Conservation (phyloP, 2,329 filamentous ascomycete genomes). For the Aspergillus latus region DNA sequence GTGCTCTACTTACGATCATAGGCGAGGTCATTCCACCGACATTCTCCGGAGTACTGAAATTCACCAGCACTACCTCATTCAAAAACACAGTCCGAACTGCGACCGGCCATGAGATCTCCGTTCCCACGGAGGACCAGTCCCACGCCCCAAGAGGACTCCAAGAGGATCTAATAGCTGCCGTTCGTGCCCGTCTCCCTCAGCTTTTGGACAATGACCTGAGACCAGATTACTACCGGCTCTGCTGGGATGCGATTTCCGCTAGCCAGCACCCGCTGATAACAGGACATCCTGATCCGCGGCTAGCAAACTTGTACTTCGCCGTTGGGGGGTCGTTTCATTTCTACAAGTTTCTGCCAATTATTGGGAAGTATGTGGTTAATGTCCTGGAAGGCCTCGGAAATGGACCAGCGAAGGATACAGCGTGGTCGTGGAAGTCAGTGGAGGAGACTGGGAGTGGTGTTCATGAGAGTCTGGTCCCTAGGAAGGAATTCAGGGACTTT, state of each 20-base stretch:
- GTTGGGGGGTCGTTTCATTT: constrained; percentile 48
- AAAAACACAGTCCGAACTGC: constrained; percentile 52
- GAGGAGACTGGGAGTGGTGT: constrained; percentile 23
- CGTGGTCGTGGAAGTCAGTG: constrained; percentile 25
- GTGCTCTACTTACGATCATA: constrained; percentile 9
- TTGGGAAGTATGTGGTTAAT: constrained; percentile 56
- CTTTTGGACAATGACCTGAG: constrained; percentile 32
- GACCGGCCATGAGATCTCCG: constrained; percentile 55
- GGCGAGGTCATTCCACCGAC: constrained; percentile 52
- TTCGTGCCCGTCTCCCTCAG: constrained; percentile 28
- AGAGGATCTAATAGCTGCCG: constrained; percentile 36
- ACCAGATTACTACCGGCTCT: constrained; percentile 49
- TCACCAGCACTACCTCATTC: constrained; percentile 61
- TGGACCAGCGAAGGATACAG: constrained; percentile 38
- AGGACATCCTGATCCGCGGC: constrained; percentile 49
- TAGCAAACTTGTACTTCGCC: constrained; percentile 59
- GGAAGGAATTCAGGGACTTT: constrained; percentile 26
- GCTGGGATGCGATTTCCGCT: constrained; percentile 63
- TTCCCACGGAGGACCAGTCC: constrained; percentile 51
- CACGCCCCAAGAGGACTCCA: constrained; percentile 44
- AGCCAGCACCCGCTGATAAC: constrained; percentile 64
- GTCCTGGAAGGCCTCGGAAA: constrained; percentile 43
- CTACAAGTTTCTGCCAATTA: constrained; percentile 65
- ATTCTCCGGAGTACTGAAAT: constrained; percentile 56
- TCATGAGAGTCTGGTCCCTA: constrained; percentile 29